Conservation (phyloP, 2,329 filamentous ascomycete species). For the Cladosporium sp. region DNA sequence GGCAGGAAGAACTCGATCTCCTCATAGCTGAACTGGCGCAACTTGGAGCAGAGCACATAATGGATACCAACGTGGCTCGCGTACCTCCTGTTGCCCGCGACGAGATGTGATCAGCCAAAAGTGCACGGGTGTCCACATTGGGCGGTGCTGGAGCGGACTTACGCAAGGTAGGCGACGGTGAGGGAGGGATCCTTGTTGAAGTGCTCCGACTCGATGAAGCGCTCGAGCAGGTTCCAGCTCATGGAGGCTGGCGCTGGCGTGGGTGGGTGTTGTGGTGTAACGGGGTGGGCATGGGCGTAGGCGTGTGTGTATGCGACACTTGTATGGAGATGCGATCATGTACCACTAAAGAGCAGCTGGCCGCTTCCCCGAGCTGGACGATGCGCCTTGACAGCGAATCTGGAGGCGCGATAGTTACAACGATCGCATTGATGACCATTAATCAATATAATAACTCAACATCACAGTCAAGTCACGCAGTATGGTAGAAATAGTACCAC, state of each 20-base stretch:
- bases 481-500: background rate
- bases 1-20: conserved; percentile 91
- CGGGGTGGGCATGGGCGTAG: background rate
- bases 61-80: conserved; percentile 87
- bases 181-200: conserved; percentile 89
- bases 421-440: too few species aligned
- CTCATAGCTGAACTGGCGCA: conserved; percentile 83
- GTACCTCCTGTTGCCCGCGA: conserved; percentile 61
- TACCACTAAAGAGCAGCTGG: background rate
- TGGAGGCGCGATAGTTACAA: too few species aligned
- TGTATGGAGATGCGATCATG: conserved; percentile 4
- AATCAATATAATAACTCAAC: background rate
- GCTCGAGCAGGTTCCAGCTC: conserved; percentile 78
- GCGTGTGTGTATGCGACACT: background rate
- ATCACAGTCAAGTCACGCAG: background rate
- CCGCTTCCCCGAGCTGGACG: background rate
- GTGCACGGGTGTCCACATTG: background rate
- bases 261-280: background rate
- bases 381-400: too few species aligned
- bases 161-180: conserved; percentile 85
- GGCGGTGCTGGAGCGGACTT: conserved; percentile 38
- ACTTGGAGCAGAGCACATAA: conserved; percentile 82
- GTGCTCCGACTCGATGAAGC: conserved; percentile 90
- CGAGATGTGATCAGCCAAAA: background rate
- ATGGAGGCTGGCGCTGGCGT: conserved; percentile 18